Evolutionary conservation across 257 asterid species (phyloP).

Genomic region (Solanum medicagineum): DNA sequence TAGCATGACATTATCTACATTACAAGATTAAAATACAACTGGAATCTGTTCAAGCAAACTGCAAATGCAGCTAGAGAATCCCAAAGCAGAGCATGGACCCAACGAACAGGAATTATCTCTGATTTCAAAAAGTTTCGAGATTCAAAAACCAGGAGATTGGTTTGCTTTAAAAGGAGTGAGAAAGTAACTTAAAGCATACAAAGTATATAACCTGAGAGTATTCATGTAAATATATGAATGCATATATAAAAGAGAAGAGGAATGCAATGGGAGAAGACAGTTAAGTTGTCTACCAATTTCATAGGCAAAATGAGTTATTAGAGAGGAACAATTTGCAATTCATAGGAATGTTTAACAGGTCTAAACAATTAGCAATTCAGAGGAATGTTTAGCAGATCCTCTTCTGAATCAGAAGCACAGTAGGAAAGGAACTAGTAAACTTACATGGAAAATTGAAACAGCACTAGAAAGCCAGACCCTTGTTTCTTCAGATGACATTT

Average conservation of each 20-base stretch:
- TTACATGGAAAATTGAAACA: slow-evolving; percentile 66
- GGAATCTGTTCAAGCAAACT: not conserved
- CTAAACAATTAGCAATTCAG: not conserved
- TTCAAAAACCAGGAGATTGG: not conserved
- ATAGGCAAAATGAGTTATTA: not conserved
- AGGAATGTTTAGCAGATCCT: not conserved
- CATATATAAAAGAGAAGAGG: not conserved
- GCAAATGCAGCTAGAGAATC: not conserved
- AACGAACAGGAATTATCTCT: not conserved
- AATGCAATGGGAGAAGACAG: not conserved
- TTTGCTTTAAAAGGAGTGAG: not conserved
- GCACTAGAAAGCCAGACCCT: slow-evolving; percentile 61
- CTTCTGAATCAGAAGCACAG: not conserved
- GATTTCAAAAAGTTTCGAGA: not conserved
- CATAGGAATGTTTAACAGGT: not conserved
- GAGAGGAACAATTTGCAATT: not conserved
- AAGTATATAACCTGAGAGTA: not conserved
- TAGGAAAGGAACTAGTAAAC: slow-evolving; percentile 11
- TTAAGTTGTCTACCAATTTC: not conserved
- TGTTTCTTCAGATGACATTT: slow-evolving; percentile 39
- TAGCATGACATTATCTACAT: not conserved
- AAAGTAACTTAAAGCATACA: not conserved
- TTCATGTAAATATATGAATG: not conserved
- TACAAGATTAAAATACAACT: not conserved
- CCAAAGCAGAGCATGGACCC: not conserved